Evolutionary conservation across 2,329 filamentous ascomycete species (phyloP).

Genomic region (Colletotrichum camelliae): DNA sequence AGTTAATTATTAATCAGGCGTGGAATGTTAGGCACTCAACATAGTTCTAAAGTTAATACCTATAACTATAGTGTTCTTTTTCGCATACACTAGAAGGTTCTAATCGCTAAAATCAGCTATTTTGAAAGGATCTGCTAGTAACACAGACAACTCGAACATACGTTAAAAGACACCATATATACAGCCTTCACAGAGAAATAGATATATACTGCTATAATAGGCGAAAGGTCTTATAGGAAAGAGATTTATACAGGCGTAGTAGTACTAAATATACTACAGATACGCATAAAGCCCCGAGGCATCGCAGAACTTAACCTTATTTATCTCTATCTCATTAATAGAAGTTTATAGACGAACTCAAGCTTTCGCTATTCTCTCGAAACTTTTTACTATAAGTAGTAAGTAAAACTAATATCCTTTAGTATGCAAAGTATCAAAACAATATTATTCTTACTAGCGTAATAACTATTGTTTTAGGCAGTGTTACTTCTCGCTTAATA

Average conservation of each 20-base stretch:
- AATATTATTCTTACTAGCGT: neutral
- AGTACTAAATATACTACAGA: neutral
- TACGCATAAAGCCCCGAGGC: neutral
- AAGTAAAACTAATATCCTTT: neutral
- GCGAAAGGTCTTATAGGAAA: neutral
- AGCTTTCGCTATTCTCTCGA: neutral
- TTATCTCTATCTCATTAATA: too few species aligned
- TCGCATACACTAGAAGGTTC: neutral
- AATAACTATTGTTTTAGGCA: too few species aligned
- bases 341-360: neutral
- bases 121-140: neutral
- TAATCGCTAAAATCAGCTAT: neutral
- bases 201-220: fast-evolving
- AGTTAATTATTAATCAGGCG: neutral
- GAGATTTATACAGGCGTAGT: neutral
- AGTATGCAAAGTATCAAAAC: neutral
- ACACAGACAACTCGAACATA: too few species aligned
- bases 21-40: constrained; percentile 19
- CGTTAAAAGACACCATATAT: too few species aligned
- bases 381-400: neutral
- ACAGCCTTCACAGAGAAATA: too few species aligned
- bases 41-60: constrained; percentile 55
- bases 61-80: constrained; percentile 31
- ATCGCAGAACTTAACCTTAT: neutral
- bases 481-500: too few species aligned